A percentile compares a stretch with the other conserved stretches of the same genome.
Evolutionary conservation across 768 basidiomycete species (phyloP).

Genomic region (Lanmaoa pseudosensibilis): DNA sequence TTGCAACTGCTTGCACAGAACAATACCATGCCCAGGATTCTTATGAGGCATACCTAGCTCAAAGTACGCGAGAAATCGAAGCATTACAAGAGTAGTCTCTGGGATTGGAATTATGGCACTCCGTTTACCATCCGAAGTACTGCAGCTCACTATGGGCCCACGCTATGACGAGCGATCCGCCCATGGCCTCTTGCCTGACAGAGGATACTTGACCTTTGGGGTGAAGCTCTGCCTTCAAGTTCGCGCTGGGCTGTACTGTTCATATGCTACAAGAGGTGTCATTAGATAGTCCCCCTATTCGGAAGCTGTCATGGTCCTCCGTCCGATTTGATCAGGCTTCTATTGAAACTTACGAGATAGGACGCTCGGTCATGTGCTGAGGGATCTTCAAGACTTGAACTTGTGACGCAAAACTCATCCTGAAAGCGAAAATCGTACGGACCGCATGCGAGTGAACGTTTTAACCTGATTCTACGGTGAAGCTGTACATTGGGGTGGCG

Average conservation of each 20-base stretch:
- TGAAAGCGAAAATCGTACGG: neutral
- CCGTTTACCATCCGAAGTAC: neutral
- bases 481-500: too few relatives aligned
- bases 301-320: neutral
- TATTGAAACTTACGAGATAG: too few relatives aligned
- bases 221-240: too few relatives aligned
- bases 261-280: too few relatives aligned
- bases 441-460: neutral
- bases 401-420: neutral
- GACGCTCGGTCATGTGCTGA: too few relatives aligned
- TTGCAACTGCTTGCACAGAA: constrained; percentile 30
- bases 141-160: neutral
- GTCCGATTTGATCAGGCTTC: too few relatives aligned
- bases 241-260: too few relatives aligned
- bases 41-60: constrained; percentile 57
- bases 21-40: constrained; percentile 52
- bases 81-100: constrained; percentile 58
- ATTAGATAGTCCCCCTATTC: neutral
- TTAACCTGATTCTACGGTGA: too few relatives aligned
- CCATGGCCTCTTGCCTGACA: neutral
- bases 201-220: neutral
- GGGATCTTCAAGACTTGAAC: neutral
- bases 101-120: neutral
- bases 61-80: constrained; percentile 61
- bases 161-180: neutral